Evolutionary conservation across 2,329 filamentous ascomycete genomes (phyloP).

Genomic region (Calonectria henricotiae): DNA sequence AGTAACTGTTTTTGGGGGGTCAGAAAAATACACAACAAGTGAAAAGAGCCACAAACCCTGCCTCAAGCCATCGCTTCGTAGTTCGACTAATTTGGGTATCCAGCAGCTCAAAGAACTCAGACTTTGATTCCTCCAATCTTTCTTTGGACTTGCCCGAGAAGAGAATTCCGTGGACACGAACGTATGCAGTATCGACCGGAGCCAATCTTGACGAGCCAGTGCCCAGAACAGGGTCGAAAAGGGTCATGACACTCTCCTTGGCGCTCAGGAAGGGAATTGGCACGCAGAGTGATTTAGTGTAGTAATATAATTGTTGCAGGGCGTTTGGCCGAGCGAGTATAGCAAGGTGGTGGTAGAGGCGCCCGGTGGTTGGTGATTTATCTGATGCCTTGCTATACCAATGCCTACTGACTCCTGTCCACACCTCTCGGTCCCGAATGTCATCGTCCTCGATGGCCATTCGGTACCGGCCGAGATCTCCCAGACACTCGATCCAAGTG

Average conservation of each 20-base stretch:
- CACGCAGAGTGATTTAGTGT: constrained; percentile 80
- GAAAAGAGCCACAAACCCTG: constrained; percentile 56
- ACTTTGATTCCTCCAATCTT: constrained; percentile 63
- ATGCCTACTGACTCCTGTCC: constrained; percentile 83
- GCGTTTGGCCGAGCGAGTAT: constrained; percentile 81
- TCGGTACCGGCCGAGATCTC: constrained; percentile 85
- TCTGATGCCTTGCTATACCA: constrained; percentile 92
- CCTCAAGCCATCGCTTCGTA: constrained; percentile 68
- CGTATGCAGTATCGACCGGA: constrained; percentile 72
- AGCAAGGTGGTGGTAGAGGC: constrained; percentile 91
- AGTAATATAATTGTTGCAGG: constrained; percentile 81
- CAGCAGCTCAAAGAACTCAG: constrained; percentile 70
- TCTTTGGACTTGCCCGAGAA: constrained; percentile 70
- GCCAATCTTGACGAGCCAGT: constrained; percentile 57
- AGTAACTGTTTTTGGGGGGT: constrained; percentile 49
- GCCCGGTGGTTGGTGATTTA: constrained; percentile 80
- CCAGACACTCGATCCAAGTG: constrained; percentile 95
- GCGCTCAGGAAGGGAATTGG: constrained; percentile 78
- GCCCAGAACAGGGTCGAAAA: constrained; percentile 75
- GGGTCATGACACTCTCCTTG: constrained; percentile 78
- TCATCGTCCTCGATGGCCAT: constrained; percentile 95
- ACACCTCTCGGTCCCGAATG: constrained; percentile 81
- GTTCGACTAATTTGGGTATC: constrained; percentile 71
- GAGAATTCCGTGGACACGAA: constrained; percentile 76
- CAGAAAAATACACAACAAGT: constrained; percentile 4